These are phyloP conservation scores for Flueggea neowawraea DNA, from an alignment of 441 rosid species.

Conservation along the genomic window DNA sequence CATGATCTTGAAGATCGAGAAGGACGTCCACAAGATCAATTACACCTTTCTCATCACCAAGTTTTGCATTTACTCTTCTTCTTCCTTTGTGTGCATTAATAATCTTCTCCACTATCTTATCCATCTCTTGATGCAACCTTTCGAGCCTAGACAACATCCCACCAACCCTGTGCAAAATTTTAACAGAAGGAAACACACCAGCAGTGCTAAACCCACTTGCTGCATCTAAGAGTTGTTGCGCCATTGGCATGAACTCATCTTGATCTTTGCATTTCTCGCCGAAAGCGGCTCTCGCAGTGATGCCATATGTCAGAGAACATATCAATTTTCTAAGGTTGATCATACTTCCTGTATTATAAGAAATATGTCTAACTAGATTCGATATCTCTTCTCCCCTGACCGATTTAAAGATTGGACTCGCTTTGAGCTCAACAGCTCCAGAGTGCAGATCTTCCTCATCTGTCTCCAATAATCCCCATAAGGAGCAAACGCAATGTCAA, in stretches of 20 bases:
- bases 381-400: slow-evolving; percentile 26
- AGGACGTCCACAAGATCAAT: slow-evolving; percentile 16
- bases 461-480: slow-evolving; percentile 23
- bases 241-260: not conserved
- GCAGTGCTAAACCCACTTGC: slow-evolving; percentile 4
- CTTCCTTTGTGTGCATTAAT: slow-evolving; percentile 4
- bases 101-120: slow-evolving; percentile 9
- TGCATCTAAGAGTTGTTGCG: not conserved
- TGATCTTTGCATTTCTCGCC: slow-evolving; percentile 11
- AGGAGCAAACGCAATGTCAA: slow-evolving; percentile 13
- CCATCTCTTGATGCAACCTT: slow-evolving; percentile 3
- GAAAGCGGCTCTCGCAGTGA: slow-evolving; percentile 9
- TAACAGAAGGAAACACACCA: slow-evolving; percentile 17
- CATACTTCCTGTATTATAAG: not conserved
- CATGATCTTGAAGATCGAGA: slow-evolving; percentile 1
- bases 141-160: slow-evolving; percentile 1
- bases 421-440: slow-evolving; percentile 13
- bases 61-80: not conserved
- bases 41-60: not conserved
- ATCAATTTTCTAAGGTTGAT: slow-evolving; percentile 8
- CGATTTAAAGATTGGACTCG: slow-evolving; percentile 14
- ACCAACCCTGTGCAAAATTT: not conserved
- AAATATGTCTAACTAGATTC: slow-evolving; percentile 2
- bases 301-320: not conserved
- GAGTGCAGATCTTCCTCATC: slow-evolving; percentile 12